phyloP scores from a whole-genome alignment of 495 filamentous ascomycete genomes.

The Stereocaulon alpinum region DNA sequence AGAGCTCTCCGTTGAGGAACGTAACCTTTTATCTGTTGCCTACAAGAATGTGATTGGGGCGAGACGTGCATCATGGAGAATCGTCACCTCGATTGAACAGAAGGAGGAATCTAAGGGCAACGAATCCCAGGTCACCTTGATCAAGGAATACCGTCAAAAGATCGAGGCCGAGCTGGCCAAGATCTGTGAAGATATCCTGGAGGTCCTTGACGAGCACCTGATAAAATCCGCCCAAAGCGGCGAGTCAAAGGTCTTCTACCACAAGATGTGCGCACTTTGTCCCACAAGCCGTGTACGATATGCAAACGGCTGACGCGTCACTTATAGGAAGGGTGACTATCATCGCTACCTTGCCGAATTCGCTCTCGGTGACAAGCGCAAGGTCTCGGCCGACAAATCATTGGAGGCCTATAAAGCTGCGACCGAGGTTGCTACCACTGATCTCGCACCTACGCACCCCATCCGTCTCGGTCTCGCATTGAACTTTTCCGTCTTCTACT shows the following conservation, averaged over 20 bases:
- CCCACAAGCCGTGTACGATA: neutral
- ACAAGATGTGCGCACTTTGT: constrained; percentile 75
- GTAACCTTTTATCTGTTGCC: constrained; percentile 96
- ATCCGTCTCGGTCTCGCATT: constrained; percentile 97
- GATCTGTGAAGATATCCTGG: constrained; percentile 98
- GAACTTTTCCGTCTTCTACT: constrained; percentile 99
- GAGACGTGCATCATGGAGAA: constrained; percentile 97
- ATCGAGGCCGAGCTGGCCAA: constrained; percentile 97
- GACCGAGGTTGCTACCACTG: constrained; percentile 95
- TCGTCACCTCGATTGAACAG: constrained; percentile 99
- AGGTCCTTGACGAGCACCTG: constrained; percentile 90
- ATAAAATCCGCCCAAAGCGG: constrained; percentile 94
- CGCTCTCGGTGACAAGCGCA: constrained; percentile 93
- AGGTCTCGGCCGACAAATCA: constrained; percentile 89
- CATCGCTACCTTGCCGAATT: constrained; percentile 99
- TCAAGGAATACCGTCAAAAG: constrained; percentile 99
- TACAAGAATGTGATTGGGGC: constrained; percentile 99
- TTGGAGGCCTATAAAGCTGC: constrained; percentile 98
- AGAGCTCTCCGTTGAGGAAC: constrained; percentile 97
- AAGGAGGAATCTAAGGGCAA: constrained; percentile 99
- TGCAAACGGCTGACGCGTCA: neutral
- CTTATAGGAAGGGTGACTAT: constrained; percentile 94
- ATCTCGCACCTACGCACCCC: constrained; percentile 95
- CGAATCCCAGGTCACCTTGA: constrained; percentile 78
- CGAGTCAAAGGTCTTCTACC: constrained; percentile 99